A percentile compares a stretch with the other conserved stretches of the same genome.
phyloP scores from a whole-genome alignment of 2,329 filamentous ascomycete species.

The Oidium heveae region DNA sequence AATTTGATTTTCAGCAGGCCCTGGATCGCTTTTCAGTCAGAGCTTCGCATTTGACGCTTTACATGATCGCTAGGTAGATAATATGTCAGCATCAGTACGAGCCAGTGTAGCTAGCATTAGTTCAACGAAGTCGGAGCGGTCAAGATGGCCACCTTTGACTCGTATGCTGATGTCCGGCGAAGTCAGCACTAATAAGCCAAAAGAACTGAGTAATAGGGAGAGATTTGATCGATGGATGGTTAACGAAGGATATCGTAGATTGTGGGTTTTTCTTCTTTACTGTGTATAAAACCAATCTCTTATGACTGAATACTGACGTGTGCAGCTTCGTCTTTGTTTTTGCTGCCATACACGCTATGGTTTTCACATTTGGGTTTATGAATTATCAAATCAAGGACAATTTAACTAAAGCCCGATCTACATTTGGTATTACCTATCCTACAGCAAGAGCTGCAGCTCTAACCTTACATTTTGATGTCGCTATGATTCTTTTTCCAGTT shows the following conservation, averaged over 20 bases:
- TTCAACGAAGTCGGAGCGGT: slow-evolving; percentile 29
- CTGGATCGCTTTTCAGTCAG: no score
- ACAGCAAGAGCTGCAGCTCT: slow-evolving; percentile 54
- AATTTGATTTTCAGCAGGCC: no score
- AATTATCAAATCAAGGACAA: slow-evolving; percentile 61
- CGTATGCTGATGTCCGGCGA: slow-evolving; percentile 64
- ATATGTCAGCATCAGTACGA: slow-evolving; percentile 7
- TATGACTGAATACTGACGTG: slow-evolving; percentile 5
- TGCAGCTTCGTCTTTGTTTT: slow-evolving; percentile 52
- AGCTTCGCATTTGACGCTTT: no score
- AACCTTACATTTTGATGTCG: slow-evolving; percentile 59
- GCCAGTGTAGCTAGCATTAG: slow-evolving; percentile 17
- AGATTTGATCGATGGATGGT: slow-evolving; percentile 74
- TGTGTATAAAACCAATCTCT: neutral
- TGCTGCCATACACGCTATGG: slow-evolving; percentile 44
- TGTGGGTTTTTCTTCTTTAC: slow-evolving; percentile 26
- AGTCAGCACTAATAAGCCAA: slow-evolving; percentile 50
- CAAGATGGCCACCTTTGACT: slow-evolving; percentile 61
- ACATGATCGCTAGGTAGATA: no score
- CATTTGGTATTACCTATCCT: slow-evolving; percentile 51
- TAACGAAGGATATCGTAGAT: slow-evolving; percentile 59
- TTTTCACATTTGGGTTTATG: slow-evolving; percentile 59
- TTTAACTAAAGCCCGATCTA: slow-evolving; percentile 35
- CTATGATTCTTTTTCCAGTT: slow-evolving; percentile 55
- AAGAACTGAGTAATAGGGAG: slow-evolving; percentile 40